Percentiles rank a stretch among this genome's conserved stretches.
Conservation (phyloP, 2,329 filamentous ascomycete species). For the Cladosporium austrohemisphaericum region DNA sequence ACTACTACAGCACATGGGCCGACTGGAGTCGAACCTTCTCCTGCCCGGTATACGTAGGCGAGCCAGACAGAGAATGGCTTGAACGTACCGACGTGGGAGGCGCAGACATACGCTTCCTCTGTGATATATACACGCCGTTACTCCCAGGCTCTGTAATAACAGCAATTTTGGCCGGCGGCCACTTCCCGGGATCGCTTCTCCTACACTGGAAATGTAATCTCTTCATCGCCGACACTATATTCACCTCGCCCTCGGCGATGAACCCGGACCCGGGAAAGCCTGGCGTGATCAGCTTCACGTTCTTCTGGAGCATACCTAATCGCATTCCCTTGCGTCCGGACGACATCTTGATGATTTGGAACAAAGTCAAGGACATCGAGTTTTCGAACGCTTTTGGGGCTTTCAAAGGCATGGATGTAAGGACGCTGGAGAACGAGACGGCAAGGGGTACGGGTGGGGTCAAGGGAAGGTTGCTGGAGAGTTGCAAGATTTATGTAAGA, state of each 20-base stretch:
- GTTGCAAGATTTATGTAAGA: too few relatives aligned
- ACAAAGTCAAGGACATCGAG: conserved; percentile 54
- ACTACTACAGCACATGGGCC: conserved; percentile 72
- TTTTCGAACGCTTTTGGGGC: conserved; percentile 64
- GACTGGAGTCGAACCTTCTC: conserved; percentile 66
- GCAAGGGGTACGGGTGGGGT: conserved; percentile 19
- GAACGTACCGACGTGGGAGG: conserved; percentile 41
- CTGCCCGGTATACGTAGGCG: conserved; percentile 65
- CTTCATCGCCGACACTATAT: too few relatives aligned
- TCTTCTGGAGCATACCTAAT: conserved; percentile 73
- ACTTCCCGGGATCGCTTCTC: conserved; percentile 71
- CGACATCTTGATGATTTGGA: conserved; percentile 65
- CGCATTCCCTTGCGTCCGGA: conserved; percentile 64
- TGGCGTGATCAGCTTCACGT: conserved; percentile 55
- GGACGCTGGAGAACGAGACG: conserved; percentile 33
- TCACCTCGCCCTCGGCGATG: conserved; percentile 42
- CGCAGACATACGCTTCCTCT: conserved; percentile 44
- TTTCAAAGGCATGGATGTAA: conserved; percentile 61
- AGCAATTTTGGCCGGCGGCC: conserved; percentile 67
- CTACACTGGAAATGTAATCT: conserved; percentile 58
- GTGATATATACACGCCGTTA: conserved; percentile 29
- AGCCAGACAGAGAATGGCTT: conserved; percentile 63
- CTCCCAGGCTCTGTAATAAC: conserved; percentile 45
- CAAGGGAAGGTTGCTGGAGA: too few relatives aligned
- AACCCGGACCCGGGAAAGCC: conserved; percentile 20